Evolutionary conservation across 306 rosid genomes (phyloP).

Genomic region (Malus asiatica): DNA sequence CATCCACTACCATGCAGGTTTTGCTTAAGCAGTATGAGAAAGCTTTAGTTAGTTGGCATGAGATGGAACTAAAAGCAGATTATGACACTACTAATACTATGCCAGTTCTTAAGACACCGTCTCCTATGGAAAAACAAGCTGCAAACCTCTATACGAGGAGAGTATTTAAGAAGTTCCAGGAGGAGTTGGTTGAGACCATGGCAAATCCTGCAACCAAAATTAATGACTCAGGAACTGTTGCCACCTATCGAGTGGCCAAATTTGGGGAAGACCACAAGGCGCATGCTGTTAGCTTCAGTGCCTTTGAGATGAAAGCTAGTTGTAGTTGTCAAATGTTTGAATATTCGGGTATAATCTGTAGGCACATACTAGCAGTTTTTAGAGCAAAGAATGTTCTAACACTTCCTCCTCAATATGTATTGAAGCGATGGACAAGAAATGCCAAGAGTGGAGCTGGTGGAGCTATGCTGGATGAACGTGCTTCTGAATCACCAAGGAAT

Average conservation of each 20-base stretch:
- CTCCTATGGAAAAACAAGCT: slow-evolving; percentile 94
- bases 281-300: slow-evolving; percentile 57
- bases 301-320: slow-evolving; percentile 63
- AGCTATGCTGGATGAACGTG: slow-evolving; percentile 36
- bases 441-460: slow-evolving; percentile 66
- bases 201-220: slow-evolving; percentile 80
- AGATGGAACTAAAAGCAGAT: slow-evolving; percentile 78
- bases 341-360: slow-evolving; percentile 75
- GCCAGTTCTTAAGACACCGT: slow-evolving; percentile 71
- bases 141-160: slow-evolving; percentile 68
- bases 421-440: slow-evolving; percentile 85
- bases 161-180: slow-evolving; percentile 78
- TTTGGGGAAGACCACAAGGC: slow-evolving; percentile 73
- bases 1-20: slow-evolving; percentile 64
- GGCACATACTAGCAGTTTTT: slow-evolving; percentile 80
- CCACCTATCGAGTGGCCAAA: slow-evolving; percentile 80
- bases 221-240: slow-evolving; percentile 61
- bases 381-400: slow-evolving; percentile 76
- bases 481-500: slow-evolving; percentile 41
- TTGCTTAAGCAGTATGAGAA: slow-evolving; percentile 75
- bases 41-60: slow-evolving; percentile 68
- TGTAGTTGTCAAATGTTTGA: slow-evolving; percentile 93
- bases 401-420: slow-evolving; percentile 73
- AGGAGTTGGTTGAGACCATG: slow-evolving; percentile 84
- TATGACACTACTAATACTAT: slow-evolving; percentile 50